Conservation (phyloP, 73 alveolate species). For the Blepharisma japonicum region DNA sequence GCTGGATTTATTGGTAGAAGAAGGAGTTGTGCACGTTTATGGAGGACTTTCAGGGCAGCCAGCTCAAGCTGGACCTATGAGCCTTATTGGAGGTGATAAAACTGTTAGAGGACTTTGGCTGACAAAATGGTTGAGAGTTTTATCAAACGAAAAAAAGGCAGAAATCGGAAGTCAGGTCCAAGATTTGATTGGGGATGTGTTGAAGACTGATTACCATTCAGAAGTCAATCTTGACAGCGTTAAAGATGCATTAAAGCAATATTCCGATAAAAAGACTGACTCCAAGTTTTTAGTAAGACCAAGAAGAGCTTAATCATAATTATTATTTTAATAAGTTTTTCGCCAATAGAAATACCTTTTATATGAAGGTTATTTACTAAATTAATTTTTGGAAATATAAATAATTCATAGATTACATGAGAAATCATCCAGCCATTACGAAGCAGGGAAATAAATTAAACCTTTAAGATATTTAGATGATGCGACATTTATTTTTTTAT, state of each 20-base stretch:
- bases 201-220: slow-evolving; percentile 35
- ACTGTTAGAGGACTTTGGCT: slow-evolving; percentile 45
- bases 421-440: too few relatives aligned
- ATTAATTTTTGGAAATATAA: neutral
- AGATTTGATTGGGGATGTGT: slow-evolving; percentile 37
- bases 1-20: slow-evolving; percentile 31
- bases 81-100: slow-evolving; percentile 35
- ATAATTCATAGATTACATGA: too few relatives aligned
- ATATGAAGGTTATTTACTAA: neutral
- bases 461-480: too few relatives aligned
- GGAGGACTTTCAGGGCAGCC: slow-evolving; percentile 49
- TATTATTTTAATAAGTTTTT: neutral
- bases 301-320: neutral
- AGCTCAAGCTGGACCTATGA: slow-evolving; percentile 32
- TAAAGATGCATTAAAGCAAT: slow-evolving; percentile 34
- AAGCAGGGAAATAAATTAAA: too few relatives aligned
- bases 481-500: too few relatives aligned
- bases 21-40: slow-evolving; percentile 36
- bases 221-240: slow-evolving; percentile 34
- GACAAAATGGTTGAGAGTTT: neutral
- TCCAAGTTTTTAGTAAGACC: slow-evolving; percentile 42
- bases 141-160: neutral
- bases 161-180: slow-evolving; percentile 34
- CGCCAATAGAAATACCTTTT: neutral
- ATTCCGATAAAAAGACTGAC: slow-evolving; percentile 32